A percentile compares a stretch with the other conserved stretches of the same genome.
phyloP scores from a whole-genome alignment of 1,139 yeast species.

The Sugiyamaella castrensis region DNA sequence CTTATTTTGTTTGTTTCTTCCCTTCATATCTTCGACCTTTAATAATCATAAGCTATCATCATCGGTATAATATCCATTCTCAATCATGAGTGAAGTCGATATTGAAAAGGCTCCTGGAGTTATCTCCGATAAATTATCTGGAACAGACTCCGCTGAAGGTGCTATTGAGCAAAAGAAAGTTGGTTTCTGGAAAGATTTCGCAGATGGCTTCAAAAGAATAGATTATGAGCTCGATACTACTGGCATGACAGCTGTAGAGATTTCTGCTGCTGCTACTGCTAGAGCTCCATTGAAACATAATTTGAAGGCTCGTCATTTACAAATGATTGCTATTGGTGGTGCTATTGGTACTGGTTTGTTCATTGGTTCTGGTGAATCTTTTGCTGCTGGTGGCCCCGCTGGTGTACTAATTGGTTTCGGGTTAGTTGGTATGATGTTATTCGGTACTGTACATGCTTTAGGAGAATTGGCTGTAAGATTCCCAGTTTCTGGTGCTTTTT shows the following conservation, averaged over 20 bases:
- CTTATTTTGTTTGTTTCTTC: too few species aligned
- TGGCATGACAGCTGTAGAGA: constrained; percentile 62
- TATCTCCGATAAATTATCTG: constrained; percentile 1
- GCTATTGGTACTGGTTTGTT: constrained; percentile 76
- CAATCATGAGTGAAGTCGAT: constrained; percentile 4
- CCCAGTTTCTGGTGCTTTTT: constrained; percentile 62
- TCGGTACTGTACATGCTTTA: constrained; percentile 54
- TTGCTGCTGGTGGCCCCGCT: constrained; percentile 63
- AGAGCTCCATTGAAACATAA: constrained; percentile 66
- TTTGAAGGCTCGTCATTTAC: constrained; percentile 64
- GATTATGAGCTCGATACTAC: constrained; percentile 62
- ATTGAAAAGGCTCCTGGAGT: constrained; percentile 10
- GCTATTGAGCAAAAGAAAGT: constrained; percentile 6
- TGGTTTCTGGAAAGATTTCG: not conserved
- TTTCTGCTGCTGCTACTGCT: constrained; percentile 62
- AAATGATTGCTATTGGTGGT: constrained; percentile 88
- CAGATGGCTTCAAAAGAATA: constrained; percentile 56
- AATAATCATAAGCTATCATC: too few species aligned
- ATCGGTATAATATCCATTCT: too few species aligned
- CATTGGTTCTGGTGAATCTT: constrained; percentile 61
- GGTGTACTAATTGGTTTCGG: constrained; percentile 57
- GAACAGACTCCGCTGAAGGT: constrained; percentile 1
- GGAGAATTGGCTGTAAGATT: constrained; percentile 62
- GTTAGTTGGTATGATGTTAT: constrained; percentile 44
- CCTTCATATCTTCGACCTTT: too few species aligned